These are phyloP conservation scores for Euphorbia tirucalli DNA, from an alignment of 345 rosid species.

Conservation along the genomic window DNA sequence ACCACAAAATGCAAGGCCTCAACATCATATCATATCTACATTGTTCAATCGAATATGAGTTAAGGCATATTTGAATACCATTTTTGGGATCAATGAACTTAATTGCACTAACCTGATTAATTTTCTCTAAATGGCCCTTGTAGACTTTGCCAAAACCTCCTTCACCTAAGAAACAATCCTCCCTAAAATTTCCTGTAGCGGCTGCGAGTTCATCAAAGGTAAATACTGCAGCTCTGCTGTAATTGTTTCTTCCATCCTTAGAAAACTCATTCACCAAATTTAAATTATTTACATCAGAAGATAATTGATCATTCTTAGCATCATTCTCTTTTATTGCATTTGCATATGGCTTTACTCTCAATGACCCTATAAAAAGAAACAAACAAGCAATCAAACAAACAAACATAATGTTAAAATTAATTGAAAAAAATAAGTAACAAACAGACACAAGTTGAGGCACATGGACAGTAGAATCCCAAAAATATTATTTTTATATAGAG, in stretches of 20 bases:
- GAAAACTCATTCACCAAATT: constrained; percentile 42
- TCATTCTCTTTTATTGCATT: constrained; percentile 37
- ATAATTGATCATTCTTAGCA: constrained; percentile 43
- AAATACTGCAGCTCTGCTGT: constrained; percentile 45
- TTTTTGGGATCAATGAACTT: not conserved
- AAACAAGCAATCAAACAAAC: constrained; percentile 26
- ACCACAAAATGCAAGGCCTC: not conserved
- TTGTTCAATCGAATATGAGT: not conserved
- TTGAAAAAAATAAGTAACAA: not conserved
- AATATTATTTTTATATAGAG: not conserved
- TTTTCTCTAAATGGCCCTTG: constrained; percentile 55
- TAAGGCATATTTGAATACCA: not conserved
- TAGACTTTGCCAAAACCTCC: constrained; percentile 91
- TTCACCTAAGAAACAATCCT: constrained; percentile 71
- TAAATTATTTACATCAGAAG: constrained; percentile 44
- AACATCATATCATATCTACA: not conserved
- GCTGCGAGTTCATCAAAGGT: constrained; percentile 54
- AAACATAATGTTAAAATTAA: constrained; percentile 15
- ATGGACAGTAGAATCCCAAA: constrained; percentile 1
- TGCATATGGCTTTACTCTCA: constrained; percentile 41
- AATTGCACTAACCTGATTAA: constrained; percentile 46
- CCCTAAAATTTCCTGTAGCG: constrained; percentile 62
- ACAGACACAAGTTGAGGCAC: constrained; percentile 15
- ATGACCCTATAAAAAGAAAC: constrained; percentile 38
- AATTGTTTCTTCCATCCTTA: constrained; percentile 29